These are phyloP conservation scores for Cladosporium sp. DNA, from an alignment of 2,329 filamentous ascomycete species.

Conservation along the genomic window DNA sequence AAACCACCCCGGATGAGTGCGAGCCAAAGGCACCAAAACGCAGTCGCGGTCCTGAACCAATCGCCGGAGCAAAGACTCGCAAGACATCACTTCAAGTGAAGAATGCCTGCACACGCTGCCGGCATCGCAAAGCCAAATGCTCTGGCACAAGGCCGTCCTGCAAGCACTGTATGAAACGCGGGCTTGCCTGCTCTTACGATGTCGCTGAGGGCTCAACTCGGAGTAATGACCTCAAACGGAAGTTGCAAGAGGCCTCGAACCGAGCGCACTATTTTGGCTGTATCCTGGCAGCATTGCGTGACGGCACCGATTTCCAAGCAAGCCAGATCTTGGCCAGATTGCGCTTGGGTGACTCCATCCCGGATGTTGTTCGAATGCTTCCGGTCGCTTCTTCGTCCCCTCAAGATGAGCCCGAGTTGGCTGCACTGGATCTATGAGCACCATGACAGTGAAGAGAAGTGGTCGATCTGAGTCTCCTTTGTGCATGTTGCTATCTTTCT, in stretches of 20 bases:
- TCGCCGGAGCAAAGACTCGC: background rate
- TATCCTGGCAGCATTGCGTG: constrained; percentile 18
- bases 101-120: background rate
- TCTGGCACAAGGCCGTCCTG: background rate
- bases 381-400: background rate
- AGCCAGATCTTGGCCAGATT: constrained; percentile 20
- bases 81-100: background rate
- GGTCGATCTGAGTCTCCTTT: too few species aligned
- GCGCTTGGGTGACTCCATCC: constrained; percentile 19
- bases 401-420: background rate
- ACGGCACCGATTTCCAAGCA: constrained; percentile 20
- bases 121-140: background rate
- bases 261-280: constrained; percentile 15
- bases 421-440: background rate
- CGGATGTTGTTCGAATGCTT: background rate
- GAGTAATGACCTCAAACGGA: background rate
- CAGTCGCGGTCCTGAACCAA: too few species aligned
- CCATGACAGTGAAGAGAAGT: too few species aligned
- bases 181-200: background rate
- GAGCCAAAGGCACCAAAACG: background rate
- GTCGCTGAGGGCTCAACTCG: background rate
- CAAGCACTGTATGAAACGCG: background rate
- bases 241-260: constrained; percentile 14
- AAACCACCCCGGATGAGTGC: background rate
- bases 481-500: too few species aligned